These are phyloP conservation scores for Elsinoe ampelina DNA, from an alignment of 2,329 filamentous ascomycete species.

Conservation along the genomic window DNA sequence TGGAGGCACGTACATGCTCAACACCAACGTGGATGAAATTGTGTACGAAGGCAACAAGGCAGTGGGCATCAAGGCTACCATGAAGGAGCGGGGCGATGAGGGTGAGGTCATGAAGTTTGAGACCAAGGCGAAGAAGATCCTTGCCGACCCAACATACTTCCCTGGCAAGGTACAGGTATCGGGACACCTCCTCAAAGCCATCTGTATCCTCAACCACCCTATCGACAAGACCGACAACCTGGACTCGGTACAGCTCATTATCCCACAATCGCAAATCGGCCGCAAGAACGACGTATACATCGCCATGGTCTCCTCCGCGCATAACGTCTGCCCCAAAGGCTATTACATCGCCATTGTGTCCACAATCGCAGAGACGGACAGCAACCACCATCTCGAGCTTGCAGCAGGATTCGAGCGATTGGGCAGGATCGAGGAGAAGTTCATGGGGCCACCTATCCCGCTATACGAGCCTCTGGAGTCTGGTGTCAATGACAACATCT, in stretches of 20 bases:
- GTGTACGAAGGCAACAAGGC: conserved; percentile 77
- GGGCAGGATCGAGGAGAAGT: conserved; percentile 90
- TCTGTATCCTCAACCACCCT: conserved; percentile 95
- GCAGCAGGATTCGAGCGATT: conserved; percentile 86
- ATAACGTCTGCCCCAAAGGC: conserved; percentile 97
- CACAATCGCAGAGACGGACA: conserved; percentile 82
- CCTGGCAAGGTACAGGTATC: conserved; percentile 76
- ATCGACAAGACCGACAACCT: conserved; percentile 78
- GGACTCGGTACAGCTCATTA: conserved; percentile 91
- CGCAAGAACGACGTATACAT: conserved; percentile 98
- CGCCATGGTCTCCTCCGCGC: conserved; percentile 85
- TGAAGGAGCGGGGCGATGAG: conserved; percentile 73
- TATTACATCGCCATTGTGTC: conserved; percentile 99
- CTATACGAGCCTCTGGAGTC: conserved; percentile 83
- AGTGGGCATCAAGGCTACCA: conserved; percentile 93
- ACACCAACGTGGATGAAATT: conserved; percentile 86
- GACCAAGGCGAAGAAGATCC: conserved; percentile 91
- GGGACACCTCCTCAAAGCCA: conserved; percentile 87
- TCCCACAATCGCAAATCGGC: conserved; percentile 93
- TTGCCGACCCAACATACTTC: conserved; percentile 97
- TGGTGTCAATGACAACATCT: conserved; percentile 81
- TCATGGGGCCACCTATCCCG: conserved; percentile 87
- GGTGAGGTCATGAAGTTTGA: conserved; percentile 77
- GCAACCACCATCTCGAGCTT: conserved; percentile 94
- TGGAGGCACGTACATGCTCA: conserved; percentile 98